Conservation (phyloP, 345 rosid species). For the Cardamine resedifolia region DNA sequence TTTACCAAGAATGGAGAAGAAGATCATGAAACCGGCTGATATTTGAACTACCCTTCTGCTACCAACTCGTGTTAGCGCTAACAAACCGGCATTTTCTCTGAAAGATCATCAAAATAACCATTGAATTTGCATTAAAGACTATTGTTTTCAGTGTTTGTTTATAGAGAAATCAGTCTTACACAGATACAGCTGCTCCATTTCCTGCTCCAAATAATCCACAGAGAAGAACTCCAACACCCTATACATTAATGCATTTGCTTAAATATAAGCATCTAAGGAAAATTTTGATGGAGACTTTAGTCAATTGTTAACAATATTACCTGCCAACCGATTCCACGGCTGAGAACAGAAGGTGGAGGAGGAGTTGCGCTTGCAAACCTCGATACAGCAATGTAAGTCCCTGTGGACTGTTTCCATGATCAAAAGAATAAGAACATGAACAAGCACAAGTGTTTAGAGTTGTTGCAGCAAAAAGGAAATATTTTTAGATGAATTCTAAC, state of each 20-base stretch:
- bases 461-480: not conserved
- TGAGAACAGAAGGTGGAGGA: conserved; percentile 84
- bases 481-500: conserved; percentile 30
- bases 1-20: conserved; percentile 92
- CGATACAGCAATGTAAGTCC: conserved; percentile 78
- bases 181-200: conserved; percentile 79
- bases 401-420: conserved; percentile 68
- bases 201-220: conserved; percentile 98
- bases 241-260: not conserved
- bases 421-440: conserved; percentile 24
- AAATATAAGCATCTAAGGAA: not conserved
- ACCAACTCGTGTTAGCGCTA: conserved; percentile 85
- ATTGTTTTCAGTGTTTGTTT: not conserved
- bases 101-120: conserved; percentile 15
- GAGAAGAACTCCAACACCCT: conserved; percentile 92
- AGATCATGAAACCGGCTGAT: conserved; percentile 91
- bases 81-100: conserved; percentile 89
- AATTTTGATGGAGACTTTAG: not conserved
- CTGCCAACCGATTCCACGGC: conserved; percentile 99
- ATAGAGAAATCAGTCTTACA: conserved; percentile 51
- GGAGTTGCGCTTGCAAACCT: conserved; percentile 96
- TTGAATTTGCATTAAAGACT: not conserved
- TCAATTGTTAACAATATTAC: conserved; percentile 35
- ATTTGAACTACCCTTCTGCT: conserved; percentile 95
- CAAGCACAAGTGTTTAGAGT: not conserved